Percentiles rank a stretch among this genome's conserved stretches.
Evolutionary conservation across 2,329 filamentous ascomycete species (phyloP).

Genomic region (Fusarium transvaalense): DNA sequence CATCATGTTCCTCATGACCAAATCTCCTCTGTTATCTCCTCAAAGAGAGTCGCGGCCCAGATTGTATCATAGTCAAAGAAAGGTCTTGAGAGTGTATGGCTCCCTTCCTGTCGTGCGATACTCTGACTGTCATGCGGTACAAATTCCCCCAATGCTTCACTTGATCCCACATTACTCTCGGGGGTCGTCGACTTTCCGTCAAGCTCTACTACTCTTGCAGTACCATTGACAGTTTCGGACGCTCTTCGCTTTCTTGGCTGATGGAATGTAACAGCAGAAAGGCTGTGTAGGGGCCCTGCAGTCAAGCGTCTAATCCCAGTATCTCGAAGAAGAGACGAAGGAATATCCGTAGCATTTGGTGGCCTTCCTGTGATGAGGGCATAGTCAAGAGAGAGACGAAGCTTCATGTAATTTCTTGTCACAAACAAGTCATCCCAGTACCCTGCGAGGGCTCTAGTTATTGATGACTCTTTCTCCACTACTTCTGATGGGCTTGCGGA

Average conservation of each 20-base stretch:
- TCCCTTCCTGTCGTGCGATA: neutral
- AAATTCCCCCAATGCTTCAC: fast-evolving
- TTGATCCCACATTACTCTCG: fast-evolving
- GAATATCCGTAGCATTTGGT: neutral
- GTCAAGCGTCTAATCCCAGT: neutral
- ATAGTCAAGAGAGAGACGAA: slow-evolving; percentile 15
- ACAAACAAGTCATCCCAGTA: slow-evolving; percentile 21
- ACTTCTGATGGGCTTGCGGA: neutral
- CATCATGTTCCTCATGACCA: neutral
- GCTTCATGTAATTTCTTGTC: slow-evolving; percentile 18
- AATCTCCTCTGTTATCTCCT: slow-evolving; percentile 19
- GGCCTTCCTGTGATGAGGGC: slow-evolving; percentile 9
- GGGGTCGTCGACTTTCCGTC: neutral
- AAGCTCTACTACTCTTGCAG: slow-evolving; percentile 4
- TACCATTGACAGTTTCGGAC: neutral
- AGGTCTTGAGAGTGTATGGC: neutral
- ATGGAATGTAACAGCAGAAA: neutral
- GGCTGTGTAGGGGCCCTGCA: neutral
- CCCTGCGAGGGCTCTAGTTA: fast-evolving
- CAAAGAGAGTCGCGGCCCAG: slow-evolving; percentile 23
- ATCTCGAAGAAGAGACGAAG: neutral
- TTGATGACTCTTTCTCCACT: fast-evolving
- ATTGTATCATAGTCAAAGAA: slow-evolving; percentile 26
- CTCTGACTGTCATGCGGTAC: neutral
- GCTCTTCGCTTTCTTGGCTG: slow-evolving; percentile 8